Base-by-base conservation (phyloP, 2,329 filamentous ascomycete genomes). In the Chrysoporthe puriensis region DNA sequence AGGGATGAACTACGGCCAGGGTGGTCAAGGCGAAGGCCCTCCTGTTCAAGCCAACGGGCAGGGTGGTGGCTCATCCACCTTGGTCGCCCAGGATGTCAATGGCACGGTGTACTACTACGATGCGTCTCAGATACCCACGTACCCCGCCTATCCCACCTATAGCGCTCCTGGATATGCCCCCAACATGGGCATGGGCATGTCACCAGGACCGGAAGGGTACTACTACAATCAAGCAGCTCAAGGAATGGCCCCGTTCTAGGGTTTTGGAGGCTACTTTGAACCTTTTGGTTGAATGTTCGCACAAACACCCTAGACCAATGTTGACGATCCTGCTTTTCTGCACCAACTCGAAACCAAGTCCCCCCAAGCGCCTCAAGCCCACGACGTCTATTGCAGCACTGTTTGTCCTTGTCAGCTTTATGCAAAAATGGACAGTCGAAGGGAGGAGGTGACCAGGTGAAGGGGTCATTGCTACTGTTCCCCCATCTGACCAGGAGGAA, bases 91-190 rank as follows among this genome's bases (percentile, higher is more conserved):
- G 77, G 95, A 98, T 81, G 90, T 90, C 71, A 97, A 97, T 73
- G 96, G 96, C 70, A 98, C 96, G 86, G 94, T 97, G 0, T 98
- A 97, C 78, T 99, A 97, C 77, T 94, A 94, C 74, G 92, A 97
- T 75, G 86, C 92, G 8, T 85, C 89, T n/a, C 90, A 94, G 75
- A 81, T 94, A 60, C 82, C 87, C 36, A 80, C 85, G 0, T 81
- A 87, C 71, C 76, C 81, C 61, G 73, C 77, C 26, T 87, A 86
- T 71, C 80, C 82, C 42, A 67, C 79, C 0, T 86, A 85, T 70
- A 81, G 83, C 66, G 75, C 83, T 7, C 77, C 83, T 50, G 66
- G 65, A 0, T 71, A 67, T 36, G 73, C 70, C 11, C 85, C 83
- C 68, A 89, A 89, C 56, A 93, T 94, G 86, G 90, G 89, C 70